These are phyloP conservation scores for Ceratobasidium sp. DNA, from an alignment of 1,284 basidiomycete species.

Conservation along the genomic window DNA sequence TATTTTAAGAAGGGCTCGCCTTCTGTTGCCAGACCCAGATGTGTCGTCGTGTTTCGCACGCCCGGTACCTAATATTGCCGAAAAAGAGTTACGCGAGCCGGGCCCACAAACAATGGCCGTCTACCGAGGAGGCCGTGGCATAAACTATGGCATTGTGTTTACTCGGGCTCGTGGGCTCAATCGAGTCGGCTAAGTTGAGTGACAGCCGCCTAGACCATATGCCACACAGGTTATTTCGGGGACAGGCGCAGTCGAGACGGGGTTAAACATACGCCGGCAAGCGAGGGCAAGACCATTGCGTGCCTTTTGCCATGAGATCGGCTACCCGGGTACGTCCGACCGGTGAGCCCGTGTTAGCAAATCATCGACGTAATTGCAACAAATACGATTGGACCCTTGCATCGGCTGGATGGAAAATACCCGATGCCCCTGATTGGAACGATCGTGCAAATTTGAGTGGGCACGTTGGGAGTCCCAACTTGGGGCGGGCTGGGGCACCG, in stretches of 20 bases:
- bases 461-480: slow-evolving; percentile 18
- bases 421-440: slow-evolving; percentile 18
- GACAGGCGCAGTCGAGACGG: too few species aligned
- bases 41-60: slow-evolving; percentile 20
- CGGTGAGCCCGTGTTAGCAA: slow-evolving; percentile 1
- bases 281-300: too few species aligned
- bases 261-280: too few species aligned
- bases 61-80: neutral
- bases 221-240: too few species aligned
- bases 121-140: slow-evolving; percentile 6
- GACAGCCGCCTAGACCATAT: too few species aligned
- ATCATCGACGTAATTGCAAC: slow-evolving; percentile 9
- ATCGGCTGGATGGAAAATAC: slow-evolving; percentile 24
- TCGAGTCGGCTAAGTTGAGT: too few species aligned
- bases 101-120: neutral
- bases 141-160: neutral
- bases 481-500: slow-evolving; percentile 19
- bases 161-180: too few species aligned
- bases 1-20: slow-evolving; percentile 28
- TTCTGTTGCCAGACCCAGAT: neutral
- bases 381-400: neutral
- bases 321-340: slow-evolving; percentile 23
- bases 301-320: neutral
- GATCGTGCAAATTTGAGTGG: neutral
- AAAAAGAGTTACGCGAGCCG: neutral